A percentile compares a stretch with the other conserved stretches of the same genome.
Conservation (phyloP, 768 basidiomycete species). For the Clitopilus passeckerianus region DNA sequence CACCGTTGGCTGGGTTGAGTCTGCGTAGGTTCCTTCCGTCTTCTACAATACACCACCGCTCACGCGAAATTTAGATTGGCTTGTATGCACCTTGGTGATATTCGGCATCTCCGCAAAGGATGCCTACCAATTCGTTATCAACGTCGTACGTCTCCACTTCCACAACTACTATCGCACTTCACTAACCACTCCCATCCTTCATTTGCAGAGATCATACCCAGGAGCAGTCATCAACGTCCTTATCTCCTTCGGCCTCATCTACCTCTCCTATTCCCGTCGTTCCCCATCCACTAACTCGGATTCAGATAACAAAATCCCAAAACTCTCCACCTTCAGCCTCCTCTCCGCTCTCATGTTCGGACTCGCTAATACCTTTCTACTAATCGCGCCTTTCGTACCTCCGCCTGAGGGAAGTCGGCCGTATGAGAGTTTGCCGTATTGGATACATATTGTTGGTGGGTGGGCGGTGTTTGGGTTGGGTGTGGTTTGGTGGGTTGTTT, state of each 20-base stretch:
- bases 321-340: slow-evolving; percentile 10
- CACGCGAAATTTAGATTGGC: slow-evolving; percentile 21
- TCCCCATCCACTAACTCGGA: not conserved
- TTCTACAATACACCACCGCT: slow-evolving; percentile 32
- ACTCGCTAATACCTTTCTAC: slow-evolving; percentile 54
- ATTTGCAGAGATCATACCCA: slow-evolving; percentile 36
- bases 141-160: slow-evolving; percentile 33
- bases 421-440: slow-evolving; percentile 54
- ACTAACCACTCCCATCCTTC: not conserved
- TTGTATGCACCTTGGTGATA: slow-evolving; percentile 29
- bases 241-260: slow-evolving; percentile 47
- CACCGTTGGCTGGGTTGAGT: slow-evolving; percentile 47
- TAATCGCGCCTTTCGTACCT: slow-evolving; percentile 46
- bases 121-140: slow-evolving; percentile 60
- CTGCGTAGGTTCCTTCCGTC: slow-evolving; percentile 41
- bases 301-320: slow-evolving; percentile 14
- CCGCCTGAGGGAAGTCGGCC: slow-evolving; percentile 43
- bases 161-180: not conserved
- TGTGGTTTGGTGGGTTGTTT: slow-evolving; percentile 28
- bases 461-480: slow-evolving; percentile 35
- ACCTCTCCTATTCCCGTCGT: slow-evolving; percentile 23
- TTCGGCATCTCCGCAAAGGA: slow-evolving; percentile 54
- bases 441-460: slow-evolving; percentile 36
- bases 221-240: slow-evolving; percentile 43
- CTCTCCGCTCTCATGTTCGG: slow-evolving; percentile 43